These are phyloP conservation scores for Hebeloma cylindrosporum DNA, from an alignment of 768 basidiomycete species.

Conservation along the genomic window DNA sequence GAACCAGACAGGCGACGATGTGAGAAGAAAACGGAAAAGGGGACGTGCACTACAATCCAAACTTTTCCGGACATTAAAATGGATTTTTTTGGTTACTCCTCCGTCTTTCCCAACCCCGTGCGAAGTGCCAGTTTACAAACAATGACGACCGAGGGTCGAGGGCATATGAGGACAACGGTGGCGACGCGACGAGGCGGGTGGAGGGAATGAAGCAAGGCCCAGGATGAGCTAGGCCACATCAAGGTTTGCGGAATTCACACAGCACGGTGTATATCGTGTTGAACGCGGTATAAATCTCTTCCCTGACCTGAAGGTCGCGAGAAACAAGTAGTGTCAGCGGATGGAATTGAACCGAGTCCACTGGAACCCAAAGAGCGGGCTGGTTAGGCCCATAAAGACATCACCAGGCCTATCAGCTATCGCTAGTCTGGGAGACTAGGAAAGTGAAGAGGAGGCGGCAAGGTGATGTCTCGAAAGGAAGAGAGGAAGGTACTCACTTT, in stretches of 20 bases:
- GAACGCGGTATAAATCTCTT: constrained; percentile 99
- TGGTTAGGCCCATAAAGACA: constrained; percentile 18
- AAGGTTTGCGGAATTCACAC: constrained; percentile 91
- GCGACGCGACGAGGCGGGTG: constrained; percentile 21
- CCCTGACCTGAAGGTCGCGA: constrained; percentile 72
- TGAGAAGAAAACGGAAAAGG: constrained; percentile 28
- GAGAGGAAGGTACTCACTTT: constrained; percentile 65
- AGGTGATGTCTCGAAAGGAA: constrained; percentile 22
- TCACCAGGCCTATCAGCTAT: constrained; percentile 14
- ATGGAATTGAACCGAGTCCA: constrained; percentile 46
- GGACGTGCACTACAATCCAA: constrained; percentile 51
- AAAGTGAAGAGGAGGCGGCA: constrained; percentile 9
- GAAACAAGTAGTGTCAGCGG: constrained; percentile 46
- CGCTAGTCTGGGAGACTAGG: constrained; percentile 12
- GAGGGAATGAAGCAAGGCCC: constrained; percentile 17
- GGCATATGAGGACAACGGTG: constrained; percentile 12
- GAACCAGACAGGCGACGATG: constrained; percentile 8
- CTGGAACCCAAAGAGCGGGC: constrained; percentile 29
- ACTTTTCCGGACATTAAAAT: constrained; percentile 31
- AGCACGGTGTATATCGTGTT: constrained; percentile 99
- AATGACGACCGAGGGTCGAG: constrained; percentile 10
- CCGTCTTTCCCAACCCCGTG: constrained; percentile 20
- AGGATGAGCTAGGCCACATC: constrained; percentile 25
- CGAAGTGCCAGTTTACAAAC: constrained; percentile 14
- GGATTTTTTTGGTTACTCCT: constrained; percentile 22